phyloP scores from a whole-genome alignment of 2,329 filamentous ascomycete species.

The Aureobasidium sp. region DNA sequence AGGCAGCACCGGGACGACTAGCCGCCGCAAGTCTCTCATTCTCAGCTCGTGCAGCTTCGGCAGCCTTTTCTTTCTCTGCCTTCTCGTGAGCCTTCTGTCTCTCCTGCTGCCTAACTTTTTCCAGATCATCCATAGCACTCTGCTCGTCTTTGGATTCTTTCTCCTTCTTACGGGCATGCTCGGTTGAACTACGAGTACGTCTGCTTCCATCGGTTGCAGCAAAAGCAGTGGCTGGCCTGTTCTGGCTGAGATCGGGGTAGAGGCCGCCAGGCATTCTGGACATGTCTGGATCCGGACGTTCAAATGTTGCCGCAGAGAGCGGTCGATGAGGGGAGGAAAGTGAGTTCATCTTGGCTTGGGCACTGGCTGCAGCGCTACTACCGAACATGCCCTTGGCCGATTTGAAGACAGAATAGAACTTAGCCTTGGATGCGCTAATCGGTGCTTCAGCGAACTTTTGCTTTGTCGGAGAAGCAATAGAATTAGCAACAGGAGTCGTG shows the following conservation, averaged over 20 bases:
- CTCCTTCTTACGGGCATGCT: slow-evolving; percentile 53
- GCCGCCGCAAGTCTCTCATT: slow-evolving; percentile 22
- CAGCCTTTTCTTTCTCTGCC: slow-evolving; percentile 37
- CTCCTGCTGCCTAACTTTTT: slow-evolving; percentile 61
- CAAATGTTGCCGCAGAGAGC: slow-evolving; percentile 1
- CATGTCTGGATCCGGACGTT: slow-evolving; percentile 7
- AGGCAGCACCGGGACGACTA: slow-evolving; percentile 5
- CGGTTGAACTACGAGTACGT: slow-evolving; percentile 50
- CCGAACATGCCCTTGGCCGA: slow-evolving; percentile 79
- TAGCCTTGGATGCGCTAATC: slow-evolving; percentile 85
- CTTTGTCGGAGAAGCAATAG: slow-evolving; percentile 44
- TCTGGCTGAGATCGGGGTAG: slow-evolving; percentile 17
- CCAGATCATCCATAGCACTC: slow-evolving; percentile 53
- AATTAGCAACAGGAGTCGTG: slow-evolving; percentile 42
- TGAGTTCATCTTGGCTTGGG: slow-evolving; percentile 49
- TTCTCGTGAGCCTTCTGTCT: slow-evolving; percentile 55
- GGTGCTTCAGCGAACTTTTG: slow-evolving; percentile 61
- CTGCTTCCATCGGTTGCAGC: slow-evolving; percentile 24
- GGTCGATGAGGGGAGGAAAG: slow-evolving; percentile 20
- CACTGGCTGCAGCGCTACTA: slow-evolving; percentile 55
- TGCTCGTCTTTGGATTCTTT: slow-evolving; percentile 55
- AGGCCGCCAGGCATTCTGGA: slow-evolving; percentile 25
- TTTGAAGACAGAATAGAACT: slow-evolving; percentile 82
- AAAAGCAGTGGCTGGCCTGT: not conserved
- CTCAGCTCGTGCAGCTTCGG: slow-evolving; percentile 27